Evolutionary conservation across 805 yeast species (phyloP).

Genomic region (Candida germanica): DNA sequence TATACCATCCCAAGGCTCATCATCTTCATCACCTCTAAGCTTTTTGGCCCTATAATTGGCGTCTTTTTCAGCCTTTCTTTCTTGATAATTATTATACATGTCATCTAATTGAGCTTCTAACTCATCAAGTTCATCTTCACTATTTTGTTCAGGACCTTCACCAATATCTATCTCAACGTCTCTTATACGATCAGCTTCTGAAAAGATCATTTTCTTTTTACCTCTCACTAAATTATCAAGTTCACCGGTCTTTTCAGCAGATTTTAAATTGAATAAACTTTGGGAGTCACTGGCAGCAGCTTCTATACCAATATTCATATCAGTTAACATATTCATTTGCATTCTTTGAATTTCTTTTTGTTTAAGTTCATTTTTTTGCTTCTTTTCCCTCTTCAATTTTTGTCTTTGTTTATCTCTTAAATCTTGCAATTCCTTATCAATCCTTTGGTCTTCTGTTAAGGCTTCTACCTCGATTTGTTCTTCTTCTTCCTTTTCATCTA

Average conservation of each 20-base stretch:
- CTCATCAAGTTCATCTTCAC: constrained; percentile 48
- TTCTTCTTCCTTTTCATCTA: constrained; percentile 54
- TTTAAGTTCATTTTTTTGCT: constrained; percentile 75
- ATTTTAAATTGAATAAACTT: constrained; percentile 73
- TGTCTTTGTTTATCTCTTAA: constrained; percentile 68
- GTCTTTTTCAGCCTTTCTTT: constrained; percentile 62
- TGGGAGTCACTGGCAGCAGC: constrained; percentile 80
- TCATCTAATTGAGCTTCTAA: constrained; percentile 79
- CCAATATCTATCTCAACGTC: constrained; percentile 57
- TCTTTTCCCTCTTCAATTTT: constrained; percentile 73
- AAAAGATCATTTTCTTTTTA: constrained; percentile 62
- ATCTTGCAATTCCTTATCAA: constrained; percentile 79
- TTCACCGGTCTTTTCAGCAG: constrained; percentile 87
- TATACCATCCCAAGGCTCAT: constrained; percentile 78
- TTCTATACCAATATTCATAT: constrained; percentile 89
- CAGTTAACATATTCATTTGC: constrained; percentile 96
- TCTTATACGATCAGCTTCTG: constrained; percentile 49
- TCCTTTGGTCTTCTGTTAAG: constrained; percentile 82
- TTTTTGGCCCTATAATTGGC: constrained; percentile 66
- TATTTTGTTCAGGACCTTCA: constrained; percentile 25
- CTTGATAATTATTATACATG: constrained; percentile 75
- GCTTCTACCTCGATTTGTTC: constrained; percentile 62
- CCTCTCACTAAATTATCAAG: constrained; percentile 72
- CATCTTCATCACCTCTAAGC: constrained; percentile 73
- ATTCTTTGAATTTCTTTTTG: constrained; percentile 86